These are phyloP conservation scores for Discostella stelligera DNA, from an alignment of 352 stramenopile genomes.

Conservation along the genomic window DNA sequence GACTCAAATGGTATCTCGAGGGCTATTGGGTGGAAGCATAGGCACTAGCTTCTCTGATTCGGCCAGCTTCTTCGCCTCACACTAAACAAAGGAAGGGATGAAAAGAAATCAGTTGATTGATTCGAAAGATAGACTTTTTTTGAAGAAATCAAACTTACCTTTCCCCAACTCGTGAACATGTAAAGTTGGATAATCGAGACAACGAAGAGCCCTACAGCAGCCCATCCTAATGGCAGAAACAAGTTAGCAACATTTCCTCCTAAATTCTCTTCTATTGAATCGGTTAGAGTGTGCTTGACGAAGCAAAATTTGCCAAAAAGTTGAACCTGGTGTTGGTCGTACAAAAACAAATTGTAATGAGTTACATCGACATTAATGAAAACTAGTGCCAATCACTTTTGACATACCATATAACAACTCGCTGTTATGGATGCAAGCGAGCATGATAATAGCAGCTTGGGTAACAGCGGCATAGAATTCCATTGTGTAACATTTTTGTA, in stretches of 20 bases:
- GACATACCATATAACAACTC: conserved; percentile 53
- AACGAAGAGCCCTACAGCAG: conserved; percentile 48
- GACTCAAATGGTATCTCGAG: background rate
- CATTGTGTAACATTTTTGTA: conserved; percentile 59
- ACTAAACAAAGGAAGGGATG: background rate
- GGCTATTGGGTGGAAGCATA: conserved; percentile 8
- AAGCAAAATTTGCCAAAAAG: conserved; percentile 58
- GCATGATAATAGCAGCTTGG: conserved; percentile 44
- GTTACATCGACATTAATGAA: background rate
- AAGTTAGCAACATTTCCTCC: conserved; percentile 55
- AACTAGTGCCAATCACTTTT: background rate
- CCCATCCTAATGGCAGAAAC: conserved; percentile 47
- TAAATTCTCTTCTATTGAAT: conserved; percentile 59
- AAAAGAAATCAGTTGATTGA: background rate
- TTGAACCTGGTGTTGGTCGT: conserved; percentile 27
- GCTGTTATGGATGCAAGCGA: conserved; percentile 44
- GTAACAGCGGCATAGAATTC: conserved; percentile 30
- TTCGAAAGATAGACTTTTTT: no score
- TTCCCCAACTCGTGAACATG: conserved; percentile 55
- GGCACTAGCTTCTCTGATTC: background rate
- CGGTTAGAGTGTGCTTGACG: conserved; percentile 52
- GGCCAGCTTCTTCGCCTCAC: conserved; percentile 20
- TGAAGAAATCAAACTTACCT: conserved; percentile 19
- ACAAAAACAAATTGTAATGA: background rate
- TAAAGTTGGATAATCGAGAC: conserved; percentile 38